Evolutionary conservation across 1,284 basidiomycete species (phyloP).

Genomic region (Lentinus polychrous): DNA sequence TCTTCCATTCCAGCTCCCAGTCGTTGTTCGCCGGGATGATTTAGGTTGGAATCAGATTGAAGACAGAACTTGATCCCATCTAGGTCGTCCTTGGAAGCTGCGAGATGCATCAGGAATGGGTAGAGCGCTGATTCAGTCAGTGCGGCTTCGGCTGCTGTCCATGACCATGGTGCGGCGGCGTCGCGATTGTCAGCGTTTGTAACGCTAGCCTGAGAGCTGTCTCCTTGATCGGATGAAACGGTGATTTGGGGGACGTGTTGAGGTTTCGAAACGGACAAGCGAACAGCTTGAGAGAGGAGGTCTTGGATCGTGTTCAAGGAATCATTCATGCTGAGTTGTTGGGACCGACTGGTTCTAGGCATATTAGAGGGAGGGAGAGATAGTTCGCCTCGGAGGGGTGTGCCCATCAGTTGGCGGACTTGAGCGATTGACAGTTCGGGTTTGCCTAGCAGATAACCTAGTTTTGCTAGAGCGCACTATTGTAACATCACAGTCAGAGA

Average conservation of each 20-base stretch:
- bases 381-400: constrained; percentile 83
- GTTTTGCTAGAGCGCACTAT: constrained; percentile 83
- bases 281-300: constrained; percentile 60
- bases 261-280: constrained; percentile 37
- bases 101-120: constrained; percentile 73
- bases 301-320: constrained; percentile 56
- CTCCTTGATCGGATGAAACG: constrained; percentile 25
- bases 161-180: constrained; percentile 65
- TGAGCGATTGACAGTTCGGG: constrained; percentile 61
- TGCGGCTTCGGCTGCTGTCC: constrained; percentile 66
- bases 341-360: constrained; percentile 30
- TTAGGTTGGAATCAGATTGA: constrained; percentile 19
- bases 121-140: constrained; percentile 63
- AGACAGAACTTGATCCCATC: constrained; percentile 58
- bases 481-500: constrained; percentile 4
- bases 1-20: not conserved
- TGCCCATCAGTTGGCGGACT: constrained; percentile 72
- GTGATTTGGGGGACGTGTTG: constrained; percentile 37
- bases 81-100: constrained; percentile 61
- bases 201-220: too few relatives aligned
- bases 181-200: constrained; percentile 35
- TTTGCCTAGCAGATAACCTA: constrained; percentile 86
- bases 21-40: constrained; percentile 11
- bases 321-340: constrained; percentile 34
- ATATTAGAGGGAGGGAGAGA: constrained; percentile 41